These are phyloP conservation scores for Carex kokanica DNA, from an alignment of 176 grass and related monocot genomes.

Conservation along the genomic window DNA sequence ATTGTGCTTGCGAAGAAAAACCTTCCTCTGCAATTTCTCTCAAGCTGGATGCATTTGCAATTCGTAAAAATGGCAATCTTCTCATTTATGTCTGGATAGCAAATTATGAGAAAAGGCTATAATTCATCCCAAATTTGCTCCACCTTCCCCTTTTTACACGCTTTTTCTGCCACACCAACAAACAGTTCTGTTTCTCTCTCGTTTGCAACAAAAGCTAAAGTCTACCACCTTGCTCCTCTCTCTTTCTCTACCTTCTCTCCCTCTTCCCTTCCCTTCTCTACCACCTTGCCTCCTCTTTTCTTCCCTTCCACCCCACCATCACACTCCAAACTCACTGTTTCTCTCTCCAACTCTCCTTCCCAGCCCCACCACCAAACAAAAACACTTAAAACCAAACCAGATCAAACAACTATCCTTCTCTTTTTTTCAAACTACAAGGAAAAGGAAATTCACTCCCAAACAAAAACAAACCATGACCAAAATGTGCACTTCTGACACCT, in stretches of 20 bases:
- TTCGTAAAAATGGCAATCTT: background rate
- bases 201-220: conserved; percentile 17
- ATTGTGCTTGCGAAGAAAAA: background rate
- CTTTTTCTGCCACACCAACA: conserved; percentile 11
- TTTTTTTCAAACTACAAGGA: background rate
- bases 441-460: conserved; percentile 24
- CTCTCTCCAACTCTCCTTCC: conserved; percentile 10
- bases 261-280: background rate
- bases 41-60: background rate
- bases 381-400: conserved; percentile 30
- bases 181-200: background rate
- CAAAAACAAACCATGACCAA: conserved; percentile 7
- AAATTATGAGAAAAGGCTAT: background rate
- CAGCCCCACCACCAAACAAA: conserved; percentile 10
- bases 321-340: conserved; percentile 8
- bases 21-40: background rate
- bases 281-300: conserved; percentile 15
- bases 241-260: background rate
- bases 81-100: background rate
- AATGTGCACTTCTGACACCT: background rate
- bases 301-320: conserved; percentile 18
- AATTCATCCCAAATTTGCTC: conserved; percentile 12
- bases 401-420: conserved; percentile 6
- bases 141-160: conserved; percentile 10
- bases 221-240: background rate